Conservation (phyloP, 2,329 filamentous ascomycete species). For the Exophiala aquamarina region DNA sequence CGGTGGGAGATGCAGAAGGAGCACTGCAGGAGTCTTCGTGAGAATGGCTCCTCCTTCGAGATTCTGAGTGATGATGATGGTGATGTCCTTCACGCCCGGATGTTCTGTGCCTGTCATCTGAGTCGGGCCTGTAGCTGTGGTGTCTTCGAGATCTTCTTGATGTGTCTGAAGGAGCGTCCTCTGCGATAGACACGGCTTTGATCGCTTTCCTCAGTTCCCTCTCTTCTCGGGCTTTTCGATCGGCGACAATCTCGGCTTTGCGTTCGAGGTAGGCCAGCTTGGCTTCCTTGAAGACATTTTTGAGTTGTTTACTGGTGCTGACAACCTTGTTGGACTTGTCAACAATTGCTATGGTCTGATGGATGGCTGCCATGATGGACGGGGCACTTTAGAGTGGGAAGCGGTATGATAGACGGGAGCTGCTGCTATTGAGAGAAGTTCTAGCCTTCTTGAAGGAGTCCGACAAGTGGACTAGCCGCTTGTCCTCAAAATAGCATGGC, state of each 20-base stretch:
- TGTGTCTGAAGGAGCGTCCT: slow-evolving; percentile 31
- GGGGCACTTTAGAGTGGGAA: not conserved
- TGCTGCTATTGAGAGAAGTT: not conserved
- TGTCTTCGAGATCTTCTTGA: slow-evolving; percentile 37
- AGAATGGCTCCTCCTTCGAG: slow-evolving; percentile 5
- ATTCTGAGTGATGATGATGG: slow-evolving; percentile 15
- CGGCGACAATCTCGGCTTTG: slow-evolving; percentile 76
- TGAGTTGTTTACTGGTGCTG: slow-evolving; percentile 84
- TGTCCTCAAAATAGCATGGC: slow-evolving; percentile 21
- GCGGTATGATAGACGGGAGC: not conserved
- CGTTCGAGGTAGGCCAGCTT: slow-evolving; percentile 84
- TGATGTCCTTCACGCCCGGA: slow-evolving; percentile 8
- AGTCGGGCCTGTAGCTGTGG: slow-evolving; percentile 14
- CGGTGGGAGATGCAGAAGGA: not conserved
- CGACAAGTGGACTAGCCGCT: not conserved
- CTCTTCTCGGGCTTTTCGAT: slow-evolving; percentile 61
- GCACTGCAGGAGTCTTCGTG: slow-evolving; percentile 1
- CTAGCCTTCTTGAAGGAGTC: slow-evolving; percentile 1
- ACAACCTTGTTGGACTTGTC: slow-evolving; percentile 91
- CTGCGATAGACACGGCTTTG: slow-evolving; percentile 48
- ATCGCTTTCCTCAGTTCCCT: slow-evolving; percentile 60
- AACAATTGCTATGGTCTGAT: slow-evolving; percentile 83
- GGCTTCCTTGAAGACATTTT: slow-evolving; percentile 89
- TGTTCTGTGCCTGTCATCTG: slow-evolving; percentile 23
- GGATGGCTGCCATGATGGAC: slow-evolving; percentile 37